These are phyloP conservation scores for Microglena sp. DNA, from an alignment of 139 green algal genomes.

Conservation along the genomic window DNA sequence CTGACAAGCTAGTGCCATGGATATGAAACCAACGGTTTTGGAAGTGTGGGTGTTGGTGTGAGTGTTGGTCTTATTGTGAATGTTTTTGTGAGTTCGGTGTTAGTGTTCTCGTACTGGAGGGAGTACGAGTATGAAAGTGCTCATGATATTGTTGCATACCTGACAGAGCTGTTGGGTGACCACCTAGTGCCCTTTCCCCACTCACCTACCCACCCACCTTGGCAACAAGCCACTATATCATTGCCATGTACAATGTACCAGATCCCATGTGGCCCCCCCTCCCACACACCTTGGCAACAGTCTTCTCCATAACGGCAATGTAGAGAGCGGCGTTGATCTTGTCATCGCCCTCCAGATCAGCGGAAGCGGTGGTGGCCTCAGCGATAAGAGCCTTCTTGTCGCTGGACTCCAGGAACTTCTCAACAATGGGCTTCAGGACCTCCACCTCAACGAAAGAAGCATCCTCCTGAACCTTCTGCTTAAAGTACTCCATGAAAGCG, in stretches of 20 bases:
- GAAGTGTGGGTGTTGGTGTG: no score
- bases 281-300: slow-evolving; percentile 66
- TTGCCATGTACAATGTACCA: no score
- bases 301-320: slow-evolving; percentile 55
- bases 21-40: background rate
- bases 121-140: no score
- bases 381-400: slow-evolving; percentile 17
- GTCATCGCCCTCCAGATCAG: slow-evolving; percentile 21
- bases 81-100: no score
- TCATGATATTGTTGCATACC: no score
- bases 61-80: no score
- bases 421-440: slow-evolving; percentile 35
- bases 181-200: no score
- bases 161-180: no score
- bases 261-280: no score
- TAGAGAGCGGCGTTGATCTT: slow-evolving; percentile 59
- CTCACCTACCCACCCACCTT: no score
- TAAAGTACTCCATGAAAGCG: slow-evolving; percentile 63
- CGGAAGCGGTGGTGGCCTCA: slow-evolving; percentile 12
- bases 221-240: background rate
- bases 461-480: slow-evolving; percentile 52
- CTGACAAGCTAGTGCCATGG: background rate
- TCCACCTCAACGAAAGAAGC: slow-evolving; percentile 54
- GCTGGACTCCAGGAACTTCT: slow-evolving; percentile 19
- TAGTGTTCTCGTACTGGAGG: no score